Percentiles rank a stretch among this genome's conserved stretches.
These are phyloP conservation scores for Ceratobasidium sp. DNA, from an alignment of 1,284 basidiomycete species.

Conservation along the genomic window DNA sequence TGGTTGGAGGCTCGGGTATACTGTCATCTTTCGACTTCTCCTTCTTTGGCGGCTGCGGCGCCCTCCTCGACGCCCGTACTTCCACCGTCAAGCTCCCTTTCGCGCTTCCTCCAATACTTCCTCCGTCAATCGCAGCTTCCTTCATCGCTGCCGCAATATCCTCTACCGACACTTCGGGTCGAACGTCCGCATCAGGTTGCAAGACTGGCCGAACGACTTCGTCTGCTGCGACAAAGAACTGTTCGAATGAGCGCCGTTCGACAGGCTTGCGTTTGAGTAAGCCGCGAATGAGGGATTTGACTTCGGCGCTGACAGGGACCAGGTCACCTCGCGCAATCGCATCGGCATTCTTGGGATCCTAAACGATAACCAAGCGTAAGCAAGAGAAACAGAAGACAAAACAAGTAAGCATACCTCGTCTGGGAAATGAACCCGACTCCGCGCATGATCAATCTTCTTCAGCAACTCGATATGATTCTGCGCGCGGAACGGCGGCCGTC, in stretches of 20 bases:
- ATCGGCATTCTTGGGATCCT: conserved; percentile 58
- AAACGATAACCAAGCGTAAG: conserved; percentile 6
- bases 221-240: conserved; percentile 80
- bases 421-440: conserved; percentile 88
- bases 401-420: conserved; percentile 73
- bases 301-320: conserved; percentile 78
- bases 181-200: conserved; percentile 69
- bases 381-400: neutral
- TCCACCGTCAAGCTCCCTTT: conserved; percentile 56
- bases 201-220: conserved; percentile 83
- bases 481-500: conserved; percentile 93
- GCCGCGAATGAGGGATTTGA: conserved; percentile 88
- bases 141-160: conserved; percentile 48
- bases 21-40: neutral
- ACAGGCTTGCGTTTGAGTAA: conserved; percentile 87
- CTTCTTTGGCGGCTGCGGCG: conserved; percentile 44
- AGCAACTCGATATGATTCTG: conserved; percentile 96
- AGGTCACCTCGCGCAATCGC: conserved; percentile 51
- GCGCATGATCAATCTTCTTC: conserved; percentile 85
- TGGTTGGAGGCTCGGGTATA: conserved; percentile 39
- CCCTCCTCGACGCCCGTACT: conserved; percentile 45
- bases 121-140: conserved; percentile 51
- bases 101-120: conserved; percentile 52
- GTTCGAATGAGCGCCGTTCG: conserved; percentile 90
- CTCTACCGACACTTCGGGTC: conserved; percentile 48